These are phyloP conservation scores for Avena sativa DNA, from an alignment of 176 grass and related monocot genomes.

Conservation along the genomic window DNA sequence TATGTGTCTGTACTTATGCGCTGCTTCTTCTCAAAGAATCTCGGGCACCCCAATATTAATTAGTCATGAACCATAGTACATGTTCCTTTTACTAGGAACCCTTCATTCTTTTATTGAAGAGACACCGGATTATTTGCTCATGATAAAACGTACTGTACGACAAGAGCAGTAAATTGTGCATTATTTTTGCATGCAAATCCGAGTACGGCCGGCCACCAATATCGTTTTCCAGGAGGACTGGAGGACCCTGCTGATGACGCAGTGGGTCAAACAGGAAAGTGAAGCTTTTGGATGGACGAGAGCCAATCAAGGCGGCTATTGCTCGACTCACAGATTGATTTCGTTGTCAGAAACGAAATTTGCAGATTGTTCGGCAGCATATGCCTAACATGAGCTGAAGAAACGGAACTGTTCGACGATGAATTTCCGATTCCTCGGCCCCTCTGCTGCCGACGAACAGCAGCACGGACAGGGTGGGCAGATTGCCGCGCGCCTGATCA, in stretches of 20 bases:
- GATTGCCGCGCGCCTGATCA: not conserved
- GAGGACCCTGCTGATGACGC: not conserved
- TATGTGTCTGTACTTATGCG: no score
- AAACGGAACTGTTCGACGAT: not conserved
- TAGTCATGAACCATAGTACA: no score
- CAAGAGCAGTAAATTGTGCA: not conserved
- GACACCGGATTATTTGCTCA: not conserved
- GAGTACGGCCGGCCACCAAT: no score
- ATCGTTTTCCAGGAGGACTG: not conserved
- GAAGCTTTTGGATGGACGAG: not conserved
- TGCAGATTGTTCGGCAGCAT: not conserved
- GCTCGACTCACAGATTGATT: not conserved
- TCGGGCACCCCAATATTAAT: no score
- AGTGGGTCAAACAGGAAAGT: conserved; percentile 14
- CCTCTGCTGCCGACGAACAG: not conserved
- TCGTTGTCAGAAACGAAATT: not conserved
- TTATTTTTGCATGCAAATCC: not conserved
- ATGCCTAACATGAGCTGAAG: not conserved
- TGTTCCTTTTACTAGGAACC: no score
- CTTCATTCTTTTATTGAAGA: no score
- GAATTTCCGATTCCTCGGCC: not conserved
- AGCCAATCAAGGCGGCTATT: conserved; percentile 39
- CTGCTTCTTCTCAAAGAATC: no score
- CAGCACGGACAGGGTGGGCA: not conserved
- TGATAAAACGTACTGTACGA: not conserved